Evolutionary conservation across 2,329 filamentous ascomycete species (phyloP).

Genomic region (Fusarium falciforme): DNA sequence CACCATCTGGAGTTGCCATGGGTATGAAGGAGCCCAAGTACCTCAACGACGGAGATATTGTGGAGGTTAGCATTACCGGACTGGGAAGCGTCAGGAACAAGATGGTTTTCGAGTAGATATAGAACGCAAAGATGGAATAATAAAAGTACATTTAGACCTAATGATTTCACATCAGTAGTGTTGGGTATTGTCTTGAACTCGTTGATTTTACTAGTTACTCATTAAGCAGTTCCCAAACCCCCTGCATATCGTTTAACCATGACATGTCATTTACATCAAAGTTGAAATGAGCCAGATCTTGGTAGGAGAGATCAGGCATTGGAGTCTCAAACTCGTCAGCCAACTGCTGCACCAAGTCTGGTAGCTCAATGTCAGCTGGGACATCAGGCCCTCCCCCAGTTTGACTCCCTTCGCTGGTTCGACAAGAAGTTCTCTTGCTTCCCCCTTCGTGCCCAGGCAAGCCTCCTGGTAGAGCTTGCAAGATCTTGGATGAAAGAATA

Average conservation of each 20-base stretch:
- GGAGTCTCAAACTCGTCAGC: conserved; percentile 38
- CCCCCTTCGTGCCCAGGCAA: not conserved
- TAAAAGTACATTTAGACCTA: not conserved
- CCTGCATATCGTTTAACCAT: conserved; percentile 50
- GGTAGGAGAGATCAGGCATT: conserved; percentile 33
- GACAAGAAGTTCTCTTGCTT: not conserved
- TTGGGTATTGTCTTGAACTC: not conserved
- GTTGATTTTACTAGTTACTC: conserved; percentile 8
- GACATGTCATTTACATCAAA: conserved; percentile 49
- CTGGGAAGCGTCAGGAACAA: conserved; percentile 50
- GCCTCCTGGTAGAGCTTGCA: conserved; percentile 33
- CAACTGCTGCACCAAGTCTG: conserved; percentile 30
- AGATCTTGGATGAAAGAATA: conserved; percentile 49
- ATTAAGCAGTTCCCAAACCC: conserved; percentile 46
- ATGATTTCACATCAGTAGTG: not conserved
- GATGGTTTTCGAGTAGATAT: conserved; percentile 50
- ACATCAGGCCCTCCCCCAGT: not conserved
- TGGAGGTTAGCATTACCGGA: conserved; percentile 56
- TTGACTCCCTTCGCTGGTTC: not conserved
- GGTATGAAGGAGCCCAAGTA: conserved; percentile 57
- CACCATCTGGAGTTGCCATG: conserved; percentile 60
- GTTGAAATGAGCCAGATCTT: conserved; percentile 44
- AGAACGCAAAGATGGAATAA: not conserved
- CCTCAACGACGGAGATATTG: conserved; percentile 55
- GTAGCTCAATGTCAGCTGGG: not conserved